Conservation (phyloP, 192 early-diverging fungal species). For the Chytriomyces confervae region DNA sequence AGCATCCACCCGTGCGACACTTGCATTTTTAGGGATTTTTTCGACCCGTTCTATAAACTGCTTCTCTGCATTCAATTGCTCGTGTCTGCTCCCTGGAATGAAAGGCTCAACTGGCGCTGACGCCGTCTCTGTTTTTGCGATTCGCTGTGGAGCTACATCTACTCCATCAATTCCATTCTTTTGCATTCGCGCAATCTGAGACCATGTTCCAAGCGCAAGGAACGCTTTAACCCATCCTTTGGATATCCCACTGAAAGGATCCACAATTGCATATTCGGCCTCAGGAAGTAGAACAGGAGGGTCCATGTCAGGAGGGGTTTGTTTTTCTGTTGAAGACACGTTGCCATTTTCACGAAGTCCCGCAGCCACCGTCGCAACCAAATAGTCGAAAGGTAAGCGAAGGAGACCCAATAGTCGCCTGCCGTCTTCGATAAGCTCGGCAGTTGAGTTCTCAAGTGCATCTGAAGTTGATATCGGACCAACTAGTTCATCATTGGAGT, state of each 20-base stretch:
- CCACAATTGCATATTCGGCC: conserved; percentile 50
- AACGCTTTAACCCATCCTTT: conserved; percentile 51
- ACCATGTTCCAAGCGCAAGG: conserved; percentile 49
- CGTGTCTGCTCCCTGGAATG: too few species aligned
- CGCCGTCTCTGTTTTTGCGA: not conserved
- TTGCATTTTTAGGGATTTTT: not conserved
- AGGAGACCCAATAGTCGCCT: conserved; percentile 25
- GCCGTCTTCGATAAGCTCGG: conserved; percentile 17
- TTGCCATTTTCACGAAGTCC: conserved; percentile 3
- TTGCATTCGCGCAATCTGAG: conserved; percentile 27
- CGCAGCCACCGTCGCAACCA: conserved; percentile 24
- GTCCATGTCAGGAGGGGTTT: not conserved
- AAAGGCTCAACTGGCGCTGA: not conserved
- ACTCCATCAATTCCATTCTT: not conserved
- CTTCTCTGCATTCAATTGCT: not conserved
- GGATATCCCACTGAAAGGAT: conserved; percentile 47
- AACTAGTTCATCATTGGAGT: not conserved
- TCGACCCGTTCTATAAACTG: not conserved
- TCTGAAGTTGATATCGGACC: not conserved
- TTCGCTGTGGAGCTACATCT: not conserved
- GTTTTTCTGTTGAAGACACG: not conserved
- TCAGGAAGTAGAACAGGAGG: conserved; percentile 48
- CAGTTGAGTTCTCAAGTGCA: not conserved
- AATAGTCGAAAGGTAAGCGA: conserved; percentile 18
- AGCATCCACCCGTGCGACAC: not conserved